Evolutionary conservation across 768 basidiomycete genomes (phyloP), one percentile per base, ranked within the genome.

Genomic region (Punctularia strigosozonata): DNA sequence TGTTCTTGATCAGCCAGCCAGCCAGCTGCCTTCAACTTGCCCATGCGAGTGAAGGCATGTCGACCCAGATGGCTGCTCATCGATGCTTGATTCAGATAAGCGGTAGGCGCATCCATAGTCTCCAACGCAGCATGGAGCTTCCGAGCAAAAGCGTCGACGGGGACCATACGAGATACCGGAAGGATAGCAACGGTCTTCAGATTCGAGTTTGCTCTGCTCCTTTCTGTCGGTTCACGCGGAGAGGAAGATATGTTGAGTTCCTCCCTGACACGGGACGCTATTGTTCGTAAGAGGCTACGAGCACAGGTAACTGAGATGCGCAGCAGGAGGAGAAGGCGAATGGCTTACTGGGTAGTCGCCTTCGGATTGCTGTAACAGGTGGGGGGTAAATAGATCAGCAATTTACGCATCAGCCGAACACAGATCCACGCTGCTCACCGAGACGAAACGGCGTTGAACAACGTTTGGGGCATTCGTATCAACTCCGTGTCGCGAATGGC

Each of bases 401-500:
- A 36, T 10, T 18, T 7, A 24, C n/a, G n/a, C n/a, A n/a, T n/a
- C n/a, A n/a, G n/a, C 22, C 4, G 28, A 20, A 36, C 5, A 19
- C 5, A 17, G 12, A 14, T 17, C 17, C 1, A 26, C 43, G 25
- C n/a, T 8, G 50, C 71, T 45, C 43, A 82, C 83, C 85, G 66
- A 8, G 84, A 80, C 31, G 87, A 89, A 42, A 98, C 94, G 1
- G 95, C 95, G 56, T 98, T 98, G 67, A 98, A 99, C 7, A 99
- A 68, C 0, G 95, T 95, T 51, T 86, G 80, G 1, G 95, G 95
- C 85, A 99, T 95, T 21, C 94, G 68, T 21, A 94, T 94, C 10
- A 99, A 69, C 56, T 99, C 95, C 0, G 91, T 90, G 54, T 99
- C 95, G 50, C 95, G 88, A 46, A 99, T 98, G 5, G 95, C 95